Evolutionary conservation across 495 filamentous ascomycete species (phyloP).

Genomic region (Aspergillus wentii): DNA sequence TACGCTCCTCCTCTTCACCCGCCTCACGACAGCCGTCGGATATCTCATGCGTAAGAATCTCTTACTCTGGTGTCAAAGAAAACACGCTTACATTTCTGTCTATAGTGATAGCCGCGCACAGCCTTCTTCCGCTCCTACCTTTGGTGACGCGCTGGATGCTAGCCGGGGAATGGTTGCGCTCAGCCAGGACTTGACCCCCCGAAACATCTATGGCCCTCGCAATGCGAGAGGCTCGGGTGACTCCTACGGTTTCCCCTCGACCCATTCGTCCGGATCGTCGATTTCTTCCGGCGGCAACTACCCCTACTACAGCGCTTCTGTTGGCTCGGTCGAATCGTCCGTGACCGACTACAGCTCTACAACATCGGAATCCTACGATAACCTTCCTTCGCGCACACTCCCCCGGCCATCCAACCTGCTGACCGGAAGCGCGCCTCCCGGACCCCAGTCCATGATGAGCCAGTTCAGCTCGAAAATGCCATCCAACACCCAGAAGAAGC

Average conservation of each 20-base stretch:
- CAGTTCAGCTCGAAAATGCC: conserved; percentile 97
- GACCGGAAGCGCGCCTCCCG: conserved; percentile 62
- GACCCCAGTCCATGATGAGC: conserved; percentile 96
- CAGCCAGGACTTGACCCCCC: conserved; percentile 78
- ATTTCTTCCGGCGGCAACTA: conserved; percentile 76
- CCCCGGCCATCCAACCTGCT: conserved; percentile 73
- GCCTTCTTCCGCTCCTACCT: conserved; percentile 34
- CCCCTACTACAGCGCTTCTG: conserved; percentile 72
- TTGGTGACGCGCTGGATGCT: conserved; percentile 76
- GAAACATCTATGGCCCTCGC: conserved; percentile 78
- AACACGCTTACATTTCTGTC: conserved; percentile 4
- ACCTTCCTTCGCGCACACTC: conserved; percentile 67
- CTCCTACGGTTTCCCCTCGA: conserved; percentile 87
- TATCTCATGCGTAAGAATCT: conserved; percentile 83
- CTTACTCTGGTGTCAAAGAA: conserved; percentile 14
- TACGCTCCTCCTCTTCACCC: conserved; percentile 55
- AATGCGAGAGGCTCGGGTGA: conserved; percentile 69
- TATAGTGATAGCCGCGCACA: conserved; percentile 9
- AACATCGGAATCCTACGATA: conserved; percentile 78
- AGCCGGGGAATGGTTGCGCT: conserved; percentile 89
- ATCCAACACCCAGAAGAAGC: conserved; percentile 97
- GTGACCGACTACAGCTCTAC: conserved; percentile 93
- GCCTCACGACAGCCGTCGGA: conserved; percentile 64
- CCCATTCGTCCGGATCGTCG: conserved; percentile 90
- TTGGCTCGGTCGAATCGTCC: conserved; percentile 80